Percentiles rank a stretch among this genome's conserved stretches.
Conservation (phyloP, 257 asterid genomes). For the Plantago ovata region DNA sequence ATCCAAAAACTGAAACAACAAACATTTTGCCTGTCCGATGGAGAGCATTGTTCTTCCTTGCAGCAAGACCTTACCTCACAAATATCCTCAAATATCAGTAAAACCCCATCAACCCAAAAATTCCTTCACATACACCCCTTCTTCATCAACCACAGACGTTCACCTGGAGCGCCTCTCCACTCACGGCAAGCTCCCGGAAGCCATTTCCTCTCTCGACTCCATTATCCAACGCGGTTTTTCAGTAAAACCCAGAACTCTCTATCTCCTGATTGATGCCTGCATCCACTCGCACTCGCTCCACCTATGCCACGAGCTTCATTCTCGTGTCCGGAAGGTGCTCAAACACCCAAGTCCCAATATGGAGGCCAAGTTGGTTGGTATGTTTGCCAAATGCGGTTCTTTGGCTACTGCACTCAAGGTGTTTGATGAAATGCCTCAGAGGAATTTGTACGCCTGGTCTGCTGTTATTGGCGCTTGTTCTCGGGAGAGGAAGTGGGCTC, state of each 20-base stretch:
- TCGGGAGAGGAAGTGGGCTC: conserved; percentile 62
- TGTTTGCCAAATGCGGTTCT: conserved; percentile 73
- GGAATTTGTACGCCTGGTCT: conserved; percentile 74
- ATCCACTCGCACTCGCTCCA: conserved; percentile 38
- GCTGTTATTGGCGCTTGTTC: conserved; percentile 78
- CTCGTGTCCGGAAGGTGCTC: conserved; percentile 26
- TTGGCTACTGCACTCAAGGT: conserved; percentile 44
- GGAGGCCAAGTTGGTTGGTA: conserved; percentile 49
- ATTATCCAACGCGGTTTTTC: conserved; percentile 26
- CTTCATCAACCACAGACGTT: conserved; percentile 34
- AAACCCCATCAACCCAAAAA: conserved; percentile 19
- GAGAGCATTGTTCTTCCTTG: conserved; percentile 56
- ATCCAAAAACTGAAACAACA: too few species aligned
- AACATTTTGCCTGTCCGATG: conserved; percentile 24
- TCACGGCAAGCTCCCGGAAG: conserved; percentile 53
- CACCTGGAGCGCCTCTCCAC: conserved; percentile 57
- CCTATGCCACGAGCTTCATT: conserved; percentile 48
- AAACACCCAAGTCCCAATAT: conserved; percentile 46
- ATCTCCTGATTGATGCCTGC: conserved; percentile 58
- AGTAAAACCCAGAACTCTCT: conserved; percentile 51
- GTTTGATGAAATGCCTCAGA: conserved; percentile 55
- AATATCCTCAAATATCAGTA: conserved; percentile 23
- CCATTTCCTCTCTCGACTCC: conserved; percentile 49
- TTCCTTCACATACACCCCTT: conserved; percentile 19
- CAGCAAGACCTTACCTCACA: conserved; percentile 35